phyloP scores from a whole-genome alignment of 441 rosid species.

The Syzygium syzygioides region DNA sequence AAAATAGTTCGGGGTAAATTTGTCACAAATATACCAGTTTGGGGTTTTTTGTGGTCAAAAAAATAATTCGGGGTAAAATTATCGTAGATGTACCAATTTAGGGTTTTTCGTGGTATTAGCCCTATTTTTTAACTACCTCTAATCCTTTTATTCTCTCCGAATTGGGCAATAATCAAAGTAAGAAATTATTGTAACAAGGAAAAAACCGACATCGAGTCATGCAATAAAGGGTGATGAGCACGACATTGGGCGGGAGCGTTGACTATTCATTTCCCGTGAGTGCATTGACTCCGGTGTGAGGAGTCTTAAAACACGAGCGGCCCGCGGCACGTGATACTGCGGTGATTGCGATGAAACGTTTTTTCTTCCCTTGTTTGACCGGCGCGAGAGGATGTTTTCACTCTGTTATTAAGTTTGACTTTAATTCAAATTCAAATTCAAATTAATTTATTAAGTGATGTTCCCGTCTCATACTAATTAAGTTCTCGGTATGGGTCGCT shows the following conservation, averaged over 20 bases:
- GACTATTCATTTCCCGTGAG: neutral
- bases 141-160: neutral
- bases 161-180: neutral
- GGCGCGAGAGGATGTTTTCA: neutral
- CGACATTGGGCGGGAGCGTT: neutral
- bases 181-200: neutral
- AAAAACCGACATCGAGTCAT: too few relatives aligned
- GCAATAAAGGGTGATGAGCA: neutral
- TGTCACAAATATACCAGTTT: too few relatives aligned
- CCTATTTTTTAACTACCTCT: neutral
- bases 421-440: neutral
- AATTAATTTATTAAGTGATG: neutral
- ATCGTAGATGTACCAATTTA: too few relatives aligned
- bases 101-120: too few relatives aligned
- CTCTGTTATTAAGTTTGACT: neutral
- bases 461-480: accelerated
- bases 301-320: neutral
- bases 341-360: neutral
- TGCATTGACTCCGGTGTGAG: neutral
- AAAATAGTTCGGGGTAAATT: too few relatives aligned
- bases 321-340: neutral
- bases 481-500: neutral
- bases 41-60: too few relatives aligned
- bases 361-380: neutral
- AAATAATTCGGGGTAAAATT: too few relatives aligned